Evolutionary conservation across 352 stramenopile species (phyloP).

Genomic region (Phytophthora lateralis): DNA sequence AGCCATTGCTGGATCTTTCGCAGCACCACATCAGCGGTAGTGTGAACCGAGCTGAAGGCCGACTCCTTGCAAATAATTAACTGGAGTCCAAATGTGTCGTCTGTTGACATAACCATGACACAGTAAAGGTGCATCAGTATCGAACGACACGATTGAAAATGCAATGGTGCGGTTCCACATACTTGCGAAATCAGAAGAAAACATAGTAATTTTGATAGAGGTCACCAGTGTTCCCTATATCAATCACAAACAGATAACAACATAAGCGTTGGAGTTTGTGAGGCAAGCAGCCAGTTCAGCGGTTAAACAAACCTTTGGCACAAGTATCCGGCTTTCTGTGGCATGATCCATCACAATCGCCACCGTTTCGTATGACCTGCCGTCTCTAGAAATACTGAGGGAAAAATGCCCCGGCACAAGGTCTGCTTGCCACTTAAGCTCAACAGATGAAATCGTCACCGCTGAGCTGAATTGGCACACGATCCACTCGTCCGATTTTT

Average conservation of each 20-base stretch:
- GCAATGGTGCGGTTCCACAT: background rate
- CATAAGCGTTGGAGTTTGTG: background rate
- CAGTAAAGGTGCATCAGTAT: slow-evolving; percentile 11
- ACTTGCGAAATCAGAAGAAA: slow-evolving; percentile 36
- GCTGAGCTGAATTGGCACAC: slow-evolving; percentile 53
- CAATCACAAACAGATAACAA: slow-evolving; percentile 4
- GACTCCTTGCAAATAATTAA: slow-evolving; percentile 63
- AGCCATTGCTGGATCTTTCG: slow-evolving; percentile 76
- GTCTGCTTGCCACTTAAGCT: slow-evolving; percentile 52
- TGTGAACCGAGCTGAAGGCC: slow-evolving; percentile 48
- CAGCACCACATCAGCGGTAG: slow-evolving; percentile 53
- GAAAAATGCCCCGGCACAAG: slow-evolving; percentile 50
- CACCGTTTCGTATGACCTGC: slow-evolving; percentile 49
- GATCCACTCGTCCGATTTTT: slow-evolving; percentile 54
- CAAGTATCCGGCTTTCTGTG: slow-evolving; percentile 37
- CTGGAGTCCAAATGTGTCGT: slow-evolving; percentile 53
- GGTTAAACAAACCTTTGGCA: slow-evolving; percentile 48
- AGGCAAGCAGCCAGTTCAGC: background rate
- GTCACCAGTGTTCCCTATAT: slow-evolving; percentile 39
- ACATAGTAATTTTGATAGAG: slow-evolving; percentile 55
- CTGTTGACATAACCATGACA: slow-evolving; percentile 20
- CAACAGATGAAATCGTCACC: slow-evolving; percentile 51
- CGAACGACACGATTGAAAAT: background rate
- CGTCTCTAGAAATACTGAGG: slow-evolving; percentile 53
- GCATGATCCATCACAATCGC: slow-evolving; percentile 46